A percentile compares a stretch with the other conserved stretches of the same genome.
Conservation (phyloP, 306 rosid species). For the Ormosia semicastrata region DNA sequence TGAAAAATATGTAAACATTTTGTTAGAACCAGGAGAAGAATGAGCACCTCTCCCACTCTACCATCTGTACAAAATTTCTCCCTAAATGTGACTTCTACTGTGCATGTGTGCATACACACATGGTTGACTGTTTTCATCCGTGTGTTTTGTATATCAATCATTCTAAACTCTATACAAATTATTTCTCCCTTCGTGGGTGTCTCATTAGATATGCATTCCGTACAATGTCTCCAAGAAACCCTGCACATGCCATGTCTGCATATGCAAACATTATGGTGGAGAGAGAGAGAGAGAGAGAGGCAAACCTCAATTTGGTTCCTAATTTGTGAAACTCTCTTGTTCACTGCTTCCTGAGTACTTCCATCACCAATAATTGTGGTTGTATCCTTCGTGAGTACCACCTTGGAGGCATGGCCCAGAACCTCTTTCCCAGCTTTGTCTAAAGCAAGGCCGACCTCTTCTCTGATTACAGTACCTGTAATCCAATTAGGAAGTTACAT, state of each 20-base stretch:
- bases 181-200: not conserved
- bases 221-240: not conserved
- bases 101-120: not conserved
- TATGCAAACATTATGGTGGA: not conserved
- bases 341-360: slow-evolving; percentile 92
- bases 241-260: not conserved
- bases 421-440: slow-evolving; percentile 97
- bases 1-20: slow-evolving; percentile 12
- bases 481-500: not conserved
- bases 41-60: not conserved
- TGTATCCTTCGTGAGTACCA: slow-evolving; percentile 91
- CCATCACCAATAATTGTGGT: slow-evolving; percentile 97
- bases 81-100: not conserved
- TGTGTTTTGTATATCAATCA: not conserved
- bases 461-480: slow-evolving; percentile 91
- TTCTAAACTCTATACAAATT: not conserved
- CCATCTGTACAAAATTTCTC: not conserved
- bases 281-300: not conserved
- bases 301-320: slow-evolving; percentile 82
- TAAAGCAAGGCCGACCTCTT: slow-evolving; percentile 88
- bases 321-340: slow-evolving; percentile 90
- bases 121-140: not conserved
- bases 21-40: not conserved
- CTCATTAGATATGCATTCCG: not conserved
- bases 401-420: slow-evolving; percentile 87